Conservation (phyloP, 192 early-diverging fungal genomes). For the Coemansia sp. region DNA sequence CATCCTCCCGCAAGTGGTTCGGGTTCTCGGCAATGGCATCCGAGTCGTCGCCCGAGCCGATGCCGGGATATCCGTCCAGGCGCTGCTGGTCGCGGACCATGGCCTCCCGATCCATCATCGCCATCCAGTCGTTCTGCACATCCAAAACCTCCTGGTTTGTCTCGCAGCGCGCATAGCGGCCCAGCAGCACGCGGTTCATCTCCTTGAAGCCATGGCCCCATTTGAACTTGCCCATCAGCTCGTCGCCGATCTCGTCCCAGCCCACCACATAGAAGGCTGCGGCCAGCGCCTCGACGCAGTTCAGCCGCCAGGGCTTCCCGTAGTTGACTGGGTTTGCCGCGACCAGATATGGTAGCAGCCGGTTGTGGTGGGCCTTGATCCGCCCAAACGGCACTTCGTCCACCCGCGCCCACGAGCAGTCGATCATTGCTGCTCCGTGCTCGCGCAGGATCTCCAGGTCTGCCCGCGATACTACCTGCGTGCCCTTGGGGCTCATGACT, state of each 20-base stretch:
- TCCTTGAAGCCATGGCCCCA: slow-evolving; percentile 93
- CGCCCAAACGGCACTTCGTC: slow-evolving; percentile 92
- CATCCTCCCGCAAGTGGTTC: no score
- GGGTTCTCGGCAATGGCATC: background rate
- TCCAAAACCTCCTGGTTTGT: slow-evolving; percentile 65
- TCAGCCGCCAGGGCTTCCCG: slow-evolving; percentile 91
- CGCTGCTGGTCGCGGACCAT: slow-evolving; percentile 38
- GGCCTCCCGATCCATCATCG: slow-evolving; percentile 63
- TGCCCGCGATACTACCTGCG: slow-evolving; percentile 78
- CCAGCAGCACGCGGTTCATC: slow-evolving; percentile 78
- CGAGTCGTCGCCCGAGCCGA: slow-evolving; percentile 8
- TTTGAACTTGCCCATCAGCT: slow-evolving; percentile 79
- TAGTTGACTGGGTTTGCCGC: slow-evolving; percentile 98
- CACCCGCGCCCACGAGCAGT: slow-evolving; percentile 95
- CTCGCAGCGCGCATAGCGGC: slow-evolving; percentile 69
- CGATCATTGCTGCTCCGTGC: slow-evolving; percentile 85
- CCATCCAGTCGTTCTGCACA: slow-evolving; percentile 77
- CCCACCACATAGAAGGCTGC: slow-evolving; percentile 89
- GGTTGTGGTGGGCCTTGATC: slow-evolving; percentile 77
- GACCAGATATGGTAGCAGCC: slow-evolving; percentile 90
- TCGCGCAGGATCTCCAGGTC: slow-evolving; percentile 72
- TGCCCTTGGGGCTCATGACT: slow-evolving; percentile 80
- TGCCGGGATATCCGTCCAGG: slow-evolving; percentile 14
- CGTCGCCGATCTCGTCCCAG: slow-evolving; percentile 64
- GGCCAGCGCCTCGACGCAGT: slow-evolving; percentile 96